Conservation (phyloP, 768 basidiomycete genomes). For the Suillus lakei region DNA sequence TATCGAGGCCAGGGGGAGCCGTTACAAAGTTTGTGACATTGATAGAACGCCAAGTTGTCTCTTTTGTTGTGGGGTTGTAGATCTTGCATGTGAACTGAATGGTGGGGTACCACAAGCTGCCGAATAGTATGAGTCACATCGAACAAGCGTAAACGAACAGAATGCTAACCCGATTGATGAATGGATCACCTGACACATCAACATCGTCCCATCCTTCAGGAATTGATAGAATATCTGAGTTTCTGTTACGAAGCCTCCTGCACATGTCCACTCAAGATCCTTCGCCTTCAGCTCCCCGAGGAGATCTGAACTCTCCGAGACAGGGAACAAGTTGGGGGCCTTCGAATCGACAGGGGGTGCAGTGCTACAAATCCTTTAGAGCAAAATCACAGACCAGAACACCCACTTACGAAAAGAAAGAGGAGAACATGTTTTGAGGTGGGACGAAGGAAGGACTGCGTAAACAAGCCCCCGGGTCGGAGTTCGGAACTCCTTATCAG, state of each 20-base stretch:
- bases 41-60: conserved; percentile 83
- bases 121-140: conserved; percentile 18
- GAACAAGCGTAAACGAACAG: conserved; percentile 12
- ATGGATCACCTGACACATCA: conserved; percentile 89
- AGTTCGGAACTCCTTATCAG: background rate
- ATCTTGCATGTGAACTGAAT: conserved; percentile 94
- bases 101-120: conserved; percentile 90
- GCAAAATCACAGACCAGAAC: background rate
- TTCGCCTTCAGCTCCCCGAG: conserved; percentile 76
- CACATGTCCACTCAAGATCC: conserved; percentile 85
- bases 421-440: conserved; percentile 69
- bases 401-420: conserved; percentile 73
- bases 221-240: conserved; percentile 89
- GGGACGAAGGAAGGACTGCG: background rate
- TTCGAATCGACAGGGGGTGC: conserved; percentile 61
- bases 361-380: conserved; percentile 45
- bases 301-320: conserved; percentile 65
- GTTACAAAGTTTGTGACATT: conserved; percentile 82
- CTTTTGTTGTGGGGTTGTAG: conserved; percentile 76
- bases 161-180: conserved; percentile 81
- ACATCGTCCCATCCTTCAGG: conserved; percentile 74
- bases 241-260: conserved; percentile 86
- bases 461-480: background rate
- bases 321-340: conserved; percentile 84
- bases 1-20: conserved; percentile 79